Base-by-base conservation (phyloP, 2,329 filamentous ascomycete genomes). In the Talaromyces sp. region DNA sequence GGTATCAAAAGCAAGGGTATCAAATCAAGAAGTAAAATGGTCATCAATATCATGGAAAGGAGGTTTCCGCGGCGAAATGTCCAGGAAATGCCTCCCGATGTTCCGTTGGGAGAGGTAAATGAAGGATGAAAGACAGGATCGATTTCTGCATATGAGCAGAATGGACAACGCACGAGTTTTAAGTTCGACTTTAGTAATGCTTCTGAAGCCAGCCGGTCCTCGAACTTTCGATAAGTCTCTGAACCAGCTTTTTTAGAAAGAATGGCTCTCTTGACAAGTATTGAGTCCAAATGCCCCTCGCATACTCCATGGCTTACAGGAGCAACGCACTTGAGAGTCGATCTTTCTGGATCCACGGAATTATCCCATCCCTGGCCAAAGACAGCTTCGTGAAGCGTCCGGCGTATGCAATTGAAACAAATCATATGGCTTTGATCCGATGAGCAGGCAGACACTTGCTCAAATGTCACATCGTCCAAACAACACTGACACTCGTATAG, bases 291-390 rank as follows among this genome's bases (percentile, higher is more conserved):
- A 71, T 85, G 86, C n/a, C 93, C 92, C 15, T 83, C 73, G 71
- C 95, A 98, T 3, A 79, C 80, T n/a, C 86, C 87, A 52, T 84
- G 79, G 0, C 85, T 82, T 60, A 89, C 85, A 0, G 92, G 88
- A 1, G 93, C 92, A n/a, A 96, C 85, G 74, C 95, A 98, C 67
- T 86, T 87, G 62, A 98, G 82, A 0, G 92, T 93, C 43, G 90
- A 90, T 43, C 84, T 86, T 66, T 88, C 84, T 33, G 86, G 78
- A 73, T 95, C 86, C 70, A 97, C 89, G 71, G 87, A 95, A 66
- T 90, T 88, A 59, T 87, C 86, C 92, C 94, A 97, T 61, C 92
- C 92, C 76, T 98, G 95, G 0, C 95, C 95, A 74, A 96, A 98
- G 0, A 98, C 81, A 1, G 93, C 93, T 75, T 98, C 94, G 59